These are phyloP conservation scores for Penicillium salamii DNA, from an alignment of 495 filamentous ascomycete genomes.

Conservation along the genomic window DNA sequence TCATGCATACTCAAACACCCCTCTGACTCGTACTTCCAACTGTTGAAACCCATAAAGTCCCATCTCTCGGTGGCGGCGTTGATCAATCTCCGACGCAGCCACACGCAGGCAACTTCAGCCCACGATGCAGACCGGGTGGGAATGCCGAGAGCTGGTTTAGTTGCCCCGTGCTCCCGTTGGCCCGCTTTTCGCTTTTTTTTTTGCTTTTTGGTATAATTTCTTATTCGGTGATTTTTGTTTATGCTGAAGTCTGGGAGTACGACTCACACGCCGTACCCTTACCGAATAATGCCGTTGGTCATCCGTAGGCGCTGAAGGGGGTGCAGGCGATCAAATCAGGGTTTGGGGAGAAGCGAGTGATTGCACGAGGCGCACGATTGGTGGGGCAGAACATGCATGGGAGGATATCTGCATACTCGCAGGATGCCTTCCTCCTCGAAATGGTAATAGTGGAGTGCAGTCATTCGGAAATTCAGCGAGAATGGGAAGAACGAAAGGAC, in stretches of 20 bases:
- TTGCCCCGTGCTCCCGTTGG: conserved; percentile 22
- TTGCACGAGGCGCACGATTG: conserved; percentile 10
- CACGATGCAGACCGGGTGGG: conserved; percentile 23
- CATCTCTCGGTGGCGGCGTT: conserved; percentile 3
- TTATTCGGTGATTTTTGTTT: conserved; percentile 5
- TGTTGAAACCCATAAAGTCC: conserved; percentile 1
- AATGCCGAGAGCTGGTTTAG: conserved; percentile 20
- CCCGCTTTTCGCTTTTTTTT: conserved; percentile 16
- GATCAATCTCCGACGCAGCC: conserved; percentile 18
- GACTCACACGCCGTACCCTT: conserved; percentile 8
- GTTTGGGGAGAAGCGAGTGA: conserved; percentile 5
- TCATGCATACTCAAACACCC: conserved; percentile 3
- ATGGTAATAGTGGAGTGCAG: conserved; percentile 2
- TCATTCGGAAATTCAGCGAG: conserved; percentile 5
- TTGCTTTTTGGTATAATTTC: neutral
- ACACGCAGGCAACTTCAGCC: conserved; percentile 14
- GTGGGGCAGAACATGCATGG: conserved; percentile 6
- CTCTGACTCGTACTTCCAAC: neutral
- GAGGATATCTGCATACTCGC: conserved; percentile 10
- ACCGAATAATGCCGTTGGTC: conserved; percentile 9
- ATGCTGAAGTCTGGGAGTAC: neutral
- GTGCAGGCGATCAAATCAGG: conserved; percentile 9
- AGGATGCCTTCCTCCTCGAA: conserved; percentile 5
- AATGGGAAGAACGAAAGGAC: neutral
- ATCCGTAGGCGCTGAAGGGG: conserved; percentile 10